These are phyloP conservation scores for Coemansia sp. DNA, from an alignment of 192 early-diverging fungal species.

Conservation along the genomic window DNA sequence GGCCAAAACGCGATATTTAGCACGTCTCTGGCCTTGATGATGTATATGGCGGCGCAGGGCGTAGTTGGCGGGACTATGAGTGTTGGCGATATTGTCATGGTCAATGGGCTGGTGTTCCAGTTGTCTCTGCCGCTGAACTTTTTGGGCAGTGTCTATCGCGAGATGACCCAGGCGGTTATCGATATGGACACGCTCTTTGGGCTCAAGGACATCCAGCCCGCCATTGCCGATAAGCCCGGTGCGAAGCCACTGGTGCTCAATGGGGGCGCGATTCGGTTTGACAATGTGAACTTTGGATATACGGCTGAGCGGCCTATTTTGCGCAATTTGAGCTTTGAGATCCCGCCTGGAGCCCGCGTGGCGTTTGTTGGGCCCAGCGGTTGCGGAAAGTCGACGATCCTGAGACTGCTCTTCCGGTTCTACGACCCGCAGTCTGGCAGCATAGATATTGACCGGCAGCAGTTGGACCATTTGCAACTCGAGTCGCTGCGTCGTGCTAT, in stretches of 20 bases:
- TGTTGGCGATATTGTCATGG: slow-evolving; percentile 97
- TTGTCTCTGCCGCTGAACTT: slow-evolving; percentile 97
- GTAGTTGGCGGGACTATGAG: slow-evolving; percentile 78
- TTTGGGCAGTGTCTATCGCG: slow-evolving; percentile 95
- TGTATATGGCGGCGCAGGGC: slow-evolving; percentile 93
- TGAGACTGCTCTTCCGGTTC: slow-evolving; percentile 89
- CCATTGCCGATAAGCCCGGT: slow-evolving; percentile 60
- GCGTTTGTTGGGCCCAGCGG: slow-evolving; percentile 95
- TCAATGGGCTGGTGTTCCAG: slow-evolving; percentile 98
- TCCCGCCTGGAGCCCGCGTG: slow-evolving; percentile 80
- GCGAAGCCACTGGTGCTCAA: slow-evolving; percentile 55
- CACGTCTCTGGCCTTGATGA: slow-evolving; percentile 88
- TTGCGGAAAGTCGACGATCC: slow-evolving; percentile 85
- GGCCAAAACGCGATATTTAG: slow-evolving; percentile 96
- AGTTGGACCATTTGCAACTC: slow-evolving; percentile 74
- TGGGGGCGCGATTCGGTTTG: slow-evolving; percentile 80
- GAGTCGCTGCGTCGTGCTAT: slow-evolving; percentile 75
- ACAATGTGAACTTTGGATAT: slow-evolving; percentile 91
- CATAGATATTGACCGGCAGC: slow-evolving; percentile 84
- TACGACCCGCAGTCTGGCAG: slow-evolving; percentile 81
- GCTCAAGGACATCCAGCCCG: slow-evolving; percentile 61
- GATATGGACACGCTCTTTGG: slow-evolving; percentile 98
- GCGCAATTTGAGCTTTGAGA: slow-evolving; percentile 71
- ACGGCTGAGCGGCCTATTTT: slow-evolving; percentile 70
- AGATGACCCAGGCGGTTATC: slow-evolving; percentile 88